Conservation (phyloP, 495 filamentous ascomycete species). For the Aspergillus biplanus region DNA sequence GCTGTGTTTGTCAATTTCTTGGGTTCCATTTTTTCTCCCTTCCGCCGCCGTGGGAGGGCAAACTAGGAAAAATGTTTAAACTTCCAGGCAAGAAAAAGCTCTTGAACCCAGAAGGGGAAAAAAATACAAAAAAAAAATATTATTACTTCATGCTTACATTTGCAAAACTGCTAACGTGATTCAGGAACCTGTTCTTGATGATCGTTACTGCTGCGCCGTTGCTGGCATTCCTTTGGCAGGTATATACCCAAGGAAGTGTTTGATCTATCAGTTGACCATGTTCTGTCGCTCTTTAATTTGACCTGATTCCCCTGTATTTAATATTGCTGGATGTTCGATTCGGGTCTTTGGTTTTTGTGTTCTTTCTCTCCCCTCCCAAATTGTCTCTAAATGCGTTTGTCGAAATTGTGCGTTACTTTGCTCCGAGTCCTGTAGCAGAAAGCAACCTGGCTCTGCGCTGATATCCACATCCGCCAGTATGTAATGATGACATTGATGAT, state of each 20-base stretch:
- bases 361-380: constrained; percentile 30
- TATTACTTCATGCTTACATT: constrained; percentile 14
- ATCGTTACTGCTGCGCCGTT: constrained; percentile 36
- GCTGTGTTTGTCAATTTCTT: constrained; percentile 48
- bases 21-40: constrained; percentile 44
- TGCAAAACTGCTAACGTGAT: constrained; percentile 35
- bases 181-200: constrained; percentile 39
- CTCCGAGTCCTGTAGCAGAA: constrained; percentile 1
- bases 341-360: constrained; percentile 25
- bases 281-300: constrained; percentile 32
- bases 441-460: constrained; percentile 3
- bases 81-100: background rate
- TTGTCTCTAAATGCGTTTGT: constrained; percentile 20
- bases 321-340: constrained; percentile 26
- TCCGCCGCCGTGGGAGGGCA: constrained; percentile 43
- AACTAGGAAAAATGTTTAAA: constrained; percentile 31
- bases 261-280: constrained; percentile 7
- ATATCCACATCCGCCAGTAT: constrained; percentile 16
- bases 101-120: background rate
- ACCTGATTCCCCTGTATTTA: constrained; percentile 49
- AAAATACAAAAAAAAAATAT: background rate
- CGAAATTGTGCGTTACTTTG: constrained; percentile 12
- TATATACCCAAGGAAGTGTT: constrained; percentile 33
- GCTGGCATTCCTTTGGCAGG: constrained; percentile 38
- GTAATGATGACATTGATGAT: constrained; percentile 25